phyloP scores from a whole-genome alignment of 2,329 filamentous ascomycete genomes.

The Cytospora leucostoma region DNA sequence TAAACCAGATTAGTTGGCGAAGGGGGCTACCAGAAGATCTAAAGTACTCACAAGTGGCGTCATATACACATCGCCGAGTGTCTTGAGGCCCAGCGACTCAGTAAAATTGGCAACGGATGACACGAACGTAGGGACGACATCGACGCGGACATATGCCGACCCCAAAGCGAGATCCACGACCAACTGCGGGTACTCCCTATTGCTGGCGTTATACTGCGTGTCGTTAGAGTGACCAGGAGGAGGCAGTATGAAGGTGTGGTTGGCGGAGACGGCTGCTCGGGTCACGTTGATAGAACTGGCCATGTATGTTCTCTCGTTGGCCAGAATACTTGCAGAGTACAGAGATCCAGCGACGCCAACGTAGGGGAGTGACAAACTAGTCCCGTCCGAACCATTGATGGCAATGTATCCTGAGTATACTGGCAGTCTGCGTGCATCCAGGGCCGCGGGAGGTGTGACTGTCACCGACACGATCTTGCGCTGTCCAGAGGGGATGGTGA shows the following conservation, averaged over 20 bases:
- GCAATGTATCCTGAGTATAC: constrained; percentile 52
- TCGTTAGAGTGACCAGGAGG: constrained; percentile 40
- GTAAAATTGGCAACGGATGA: constrained; percentile 34
- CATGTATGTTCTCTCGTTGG: constrained; percentile 36
- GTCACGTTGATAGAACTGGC: constrained; percentile 30
- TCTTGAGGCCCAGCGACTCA: constrained; percentile 40
- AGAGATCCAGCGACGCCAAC: constrained; percentile 44
- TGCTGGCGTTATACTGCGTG: constrained; percentile 31
- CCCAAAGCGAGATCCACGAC: constrained; percentile 48
- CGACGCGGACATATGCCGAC: constrained; percentile 45
- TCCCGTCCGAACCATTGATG: constrained; percentile 46
- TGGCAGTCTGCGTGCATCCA: constrained; percentile 45
- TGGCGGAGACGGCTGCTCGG: constrained; percentile 32
- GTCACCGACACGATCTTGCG: constrained; percentile 50
- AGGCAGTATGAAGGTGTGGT: constrained; percentile 46
- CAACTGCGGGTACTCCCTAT: constrained; percentile 41
- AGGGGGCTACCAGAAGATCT: no score
- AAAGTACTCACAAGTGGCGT: constrained; percentile 39
- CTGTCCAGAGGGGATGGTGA: constrained; percentile 47
- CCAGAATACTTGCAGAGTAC: constrained; percentile 39
- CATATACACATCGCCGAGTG: constrained; percentile 45
- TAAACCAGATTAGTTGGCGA: no score
- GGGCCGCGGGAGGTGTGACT: constrained; percentile 42
- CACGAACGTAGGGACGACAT: constrained; percentile 45
- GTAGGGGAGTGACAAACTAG: constrained; percentile 43